phyloP scores from a whole-genome alignment of 306 rosid genomes.

The Cucumis melo region DNA sequence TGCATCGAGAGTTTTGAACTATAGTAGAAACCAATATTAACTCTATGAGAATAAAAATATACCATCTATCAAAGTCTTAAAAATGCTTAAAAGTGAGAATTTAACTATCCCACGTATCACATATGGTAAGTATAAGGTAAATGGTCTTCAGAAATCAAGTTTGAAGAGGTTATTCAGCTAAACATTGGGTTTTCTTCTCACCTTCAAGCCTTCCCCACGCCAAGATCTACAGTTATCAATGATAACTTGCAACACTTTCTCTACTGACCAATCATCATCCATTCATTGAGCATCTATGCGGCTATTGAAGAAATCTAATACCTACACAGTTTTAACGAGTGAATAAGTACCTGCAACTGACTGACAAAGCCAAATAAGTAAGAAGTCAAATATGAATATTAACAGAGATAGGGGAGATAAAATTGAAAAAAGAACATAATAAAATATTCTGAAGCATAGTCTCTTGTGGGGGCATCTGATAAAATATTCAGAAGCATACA shows the following conservation, averaged over 20 bases:
- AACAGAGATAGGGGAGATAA: background rate
- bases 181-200: constrained; percentile 15
- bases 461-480: background rate
- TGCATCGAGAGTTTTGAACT: too few relatives aligned
- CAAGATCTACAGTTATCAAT: constrained; percentile 83
- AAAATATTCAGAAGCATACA: constrained; percentile 26
- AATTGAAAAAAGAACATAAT: background rate
- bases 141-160: background rate
- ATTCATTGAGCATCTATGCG: constrained; percentile 83
- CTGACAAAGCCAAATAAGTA: background rate
- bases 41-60: too few relatives aligned
- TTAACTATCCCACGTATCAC: too few relatives aligned
- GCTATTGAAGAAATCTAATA: constrained; percentile 87
- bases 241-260: constrained; percentile 82
- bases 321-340: constrained; percentile 34
- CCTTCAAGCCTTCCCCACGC: constrained; percentile 99
- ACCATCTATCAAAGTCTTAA: too few relatives aligned
- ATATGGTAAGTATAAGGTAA: too few relatives aligned
- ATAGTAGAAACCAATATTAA: too few relatives aligned
- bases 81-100: too few relatives aligned
- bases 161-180: constrained; percentile 1
- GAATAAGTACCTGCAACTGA: background rate
- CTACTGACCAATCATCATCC: constrained; percentile 89
- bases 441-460: constrained; percentile 20
- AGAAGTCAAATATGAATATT: background rate